phyloP scores from a whole-genome alignment of 305 asterid species.

The Fraxinus ornus region DNA sequence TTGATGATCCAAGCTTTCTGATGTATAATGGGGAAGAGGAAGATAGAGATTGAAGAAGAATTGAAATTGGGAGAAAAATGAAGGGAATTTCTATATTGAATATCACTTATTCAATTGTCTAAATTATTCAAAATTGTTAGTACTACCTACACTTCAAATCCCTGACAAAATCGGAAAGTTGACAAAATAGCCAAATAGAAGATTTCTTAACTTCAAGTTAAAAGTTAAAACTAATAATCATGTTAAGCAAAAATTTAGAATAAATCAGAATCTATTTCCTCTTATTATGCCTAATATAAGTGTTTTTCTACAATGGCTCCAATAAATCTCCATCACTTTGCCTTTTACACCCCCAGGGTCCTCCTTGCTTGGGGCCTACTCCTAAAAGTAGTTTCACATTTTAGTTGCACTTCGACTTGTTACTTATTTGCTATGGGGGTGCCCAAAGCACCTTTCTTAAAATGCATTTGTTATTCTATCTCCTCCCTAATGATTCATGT shows the following conservation, averaged over 20 bases:
- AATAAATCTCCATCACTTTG: not conserved
- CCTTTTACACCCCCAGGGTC: not conserved
- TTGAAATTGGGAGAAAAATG: not conserved
- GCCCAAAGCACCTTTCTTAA: not conserved
- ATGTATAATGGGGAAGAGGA: not conserved
- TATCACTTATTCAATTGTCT: not conserved
- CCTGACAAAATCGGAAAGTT: not conserved
- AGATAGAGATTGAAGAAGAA: not conserved
- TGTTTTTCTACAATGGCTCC: not conserved
- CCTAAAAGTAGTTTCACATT: not conserved
- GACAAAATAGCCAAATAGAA: not conserved
- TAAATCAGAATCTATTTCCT: not conserved
- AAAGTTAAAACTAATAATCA: not conserved
- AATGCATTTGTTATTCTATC: not conserved
- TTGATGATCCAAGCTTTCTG: not conserved
- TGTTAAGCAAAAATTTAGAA: not conserved
- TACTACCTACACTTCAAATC: not conserved
- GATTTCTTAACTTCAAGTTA: not conserved
- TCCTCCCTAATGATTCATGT: not conserved
- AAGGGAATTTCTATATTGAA: not conserved
- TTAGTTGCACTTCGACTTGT: not conserved
- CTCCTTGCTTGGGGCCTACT: not conserved
- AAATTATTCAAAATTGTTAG: not conserved
- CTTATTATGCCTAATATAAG: not conserved
- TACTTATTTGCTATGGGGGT: not conserved